Base-by-base conservation (phyloP, 768 basidiomycete genomes). In the Sutorius australiensis region DNA sequence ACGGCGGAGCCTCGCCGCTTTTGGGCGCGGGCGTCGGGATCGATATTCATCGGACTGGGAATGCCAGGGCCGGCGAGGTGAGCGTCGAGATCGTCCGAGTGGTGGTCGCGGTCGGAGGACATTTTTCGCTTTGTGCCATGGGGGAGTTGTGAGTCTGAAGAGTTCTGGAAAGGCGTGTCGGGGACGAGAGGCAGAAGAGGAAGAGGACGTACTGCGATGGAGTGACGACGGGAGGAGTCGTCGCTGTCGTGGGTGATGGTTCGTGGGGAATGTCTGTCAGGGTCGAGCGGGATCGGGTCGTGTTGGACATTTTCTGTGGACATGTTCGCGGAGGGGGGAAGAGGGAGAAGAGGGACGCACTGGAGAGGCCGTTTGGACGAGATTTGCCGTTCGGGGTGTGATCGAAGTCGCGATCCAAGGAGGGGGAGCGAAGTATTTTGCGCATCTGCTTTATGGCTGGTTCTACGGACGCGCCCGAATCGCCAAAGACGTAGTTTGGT, bases 1-100 rank as follows among this genome's bases (percentile, higher is more conserved):
- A 91, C 80, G 21, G 87, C 82, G 16, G 92, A 94, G 31, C 89
- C 87, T 44, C 92, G 81, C 59, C 92, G 83, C 69, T 94, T 94
- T 43, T 86, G 80, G 16, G 87, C 82, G 34, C 86, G 90, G 8
- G 73, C 82, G 53, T 87, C 84, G 31, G 73, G 59, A 65, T 86
- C 82, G 43, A 81, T 63, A 59, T 74, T 74, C 75, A 82, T 82
- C 51, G 72, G 74, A 54, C 80, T 83, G 17, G 82, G 80, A 41
- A 84, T 73, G 34, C 87, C 87, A 45, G 84, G 83, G 16, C 86
- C 88, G 39, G 79, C 76, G 47, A 90, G 74, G 55, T 83, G 83
- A 6, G 82, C 72, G 62, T 89, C 88, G 45, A 79, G 70, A 59
- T 88, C 87, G 59, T 85, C 84, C 24, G 24, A 44, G 77, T 77